Conservation (phyloP, 495 filamentous ascomycete species). For the Talaromyces thailandensis region DNA sequence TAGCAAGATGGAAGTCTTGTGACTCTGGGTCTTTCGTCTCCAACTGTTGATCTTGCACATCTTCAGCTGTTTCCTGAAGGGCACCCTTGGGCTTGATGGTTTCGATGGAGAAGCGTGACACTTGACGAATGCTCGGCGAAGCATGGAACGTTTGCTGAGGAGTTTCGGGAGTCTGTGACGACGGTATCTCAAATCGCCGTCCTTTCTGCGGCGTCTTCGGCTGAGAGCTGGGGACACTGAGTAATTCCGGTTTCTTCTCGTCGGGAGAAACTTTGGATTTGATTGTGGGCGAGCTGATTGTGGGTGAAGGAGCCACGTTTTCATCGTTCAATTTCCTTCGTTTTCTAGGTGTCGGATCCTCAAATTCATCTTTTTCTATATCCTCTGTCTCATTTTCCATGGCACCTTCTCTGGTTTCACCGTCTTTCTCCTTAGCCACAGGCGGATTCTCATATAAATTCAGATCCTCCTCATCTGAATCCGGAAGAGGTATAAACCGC, state of each 20-base stretch:
- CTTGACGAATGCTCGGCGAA: slow-evolving; percentile 28
- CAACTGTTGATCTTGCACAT: not conserved
- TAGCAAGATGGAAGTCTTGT: not conserved
- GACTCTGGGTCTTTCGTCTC: not conserved
- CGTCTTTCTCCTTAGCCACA: slow-evolving; percentile 10
- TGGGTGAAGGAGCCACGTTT: not conserved
- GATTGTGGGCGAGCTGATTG: not conserved
- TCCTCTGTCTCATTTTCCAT: not conserved
- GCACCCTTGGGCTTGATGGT: not conserved
- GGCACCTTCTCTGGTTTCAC: not conserved
- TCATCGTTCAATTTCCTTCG: slow-evolving; percentile 1
- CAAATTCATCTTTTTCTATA: not conserved
- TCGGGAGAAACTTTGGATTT: not conserved
- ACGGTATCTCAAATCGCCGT: slow-evolving; percentile 29
- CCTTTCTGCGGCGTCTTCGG: slow-evolving; percentile 27
- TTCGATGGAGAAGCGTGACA: slow-evolving; percentile 23
- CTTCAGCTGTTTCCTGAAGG: not conserved
- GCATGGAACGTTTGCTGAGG: slow-evolving; percentile 30
- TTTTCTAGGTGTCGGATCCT: not conserved
- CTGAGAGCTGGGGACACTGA: not conserved
- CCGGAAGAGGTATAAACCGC: slow-evolving; percentile 28
- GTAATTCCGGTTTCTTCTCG: not conserved
- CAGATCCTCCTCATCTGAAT: slow-evolving; percentile 30
- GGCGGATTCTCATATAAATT: slow-evolving; percentile 27
- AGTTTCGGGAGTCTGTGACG: slow-evolving; percentile 38